phyloP scores from a whole-genome alignment of 768 basidiomycete genomes.

The Suillus luteus region DNA sequence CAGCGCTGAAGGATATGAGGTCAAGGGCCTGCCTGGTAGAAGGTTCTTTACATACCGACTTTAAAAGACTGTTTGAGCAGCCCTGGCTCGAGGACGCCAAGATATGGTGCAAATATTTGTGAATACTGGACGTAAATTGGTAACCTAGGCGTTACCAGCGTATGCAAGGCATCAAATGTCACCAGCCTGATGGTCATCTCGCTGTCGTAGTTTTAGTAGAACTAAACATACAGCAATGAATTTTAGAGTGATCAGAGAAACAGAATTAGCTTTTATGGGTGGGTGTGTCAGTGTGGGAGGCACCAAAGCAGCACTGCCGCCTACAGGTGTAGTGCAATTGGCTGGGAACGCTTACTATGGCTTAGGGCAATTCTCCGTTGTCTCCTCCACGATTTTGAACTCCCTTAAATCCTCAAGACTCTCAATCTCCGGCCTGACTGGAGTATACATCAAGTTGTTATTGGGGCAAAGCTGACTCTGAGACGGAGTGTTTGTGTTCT shows the following conservation, averaged over 20 bases:
- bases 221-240: neutral
- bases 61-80: slow-evolving; percentile 61
- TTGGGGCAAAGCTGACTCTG: neutral
- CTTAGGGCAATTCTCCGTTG: neutral
- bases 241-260: neutral
- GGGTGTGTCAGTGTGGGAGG: neutral
- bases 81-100: slow-evolving; percentile 60
- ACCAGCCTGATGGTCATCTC: slow-evolving; percentile 54
- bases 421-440: neutral
- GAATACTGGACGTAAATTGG: slow-evolving; percentile 68
- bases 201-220: neutral
- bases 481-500: neutral
- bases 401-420: neutral
- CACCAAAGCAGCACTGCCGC: neutral
- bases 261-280: neutral
- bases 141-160: slow-evolving; percentile 66
- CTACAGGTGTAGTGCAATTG: neutral
- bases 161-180: slow-evolving; percentile 79
- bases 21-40: neutral
- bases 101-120: slow-evolving; percentile 63
- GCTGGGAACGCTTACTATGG: slow-evolving; percentile 8
- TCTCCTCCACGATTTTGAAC: neutral
- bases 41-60: slow-evolving; percentile 41
- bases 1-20: slow-evolving; percentile 37
- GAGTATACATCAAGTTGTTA: neutral